Evolutionary conservation across 257 asterid species (phyloP).

Genomic region (Solanum microdontum): DNA sequence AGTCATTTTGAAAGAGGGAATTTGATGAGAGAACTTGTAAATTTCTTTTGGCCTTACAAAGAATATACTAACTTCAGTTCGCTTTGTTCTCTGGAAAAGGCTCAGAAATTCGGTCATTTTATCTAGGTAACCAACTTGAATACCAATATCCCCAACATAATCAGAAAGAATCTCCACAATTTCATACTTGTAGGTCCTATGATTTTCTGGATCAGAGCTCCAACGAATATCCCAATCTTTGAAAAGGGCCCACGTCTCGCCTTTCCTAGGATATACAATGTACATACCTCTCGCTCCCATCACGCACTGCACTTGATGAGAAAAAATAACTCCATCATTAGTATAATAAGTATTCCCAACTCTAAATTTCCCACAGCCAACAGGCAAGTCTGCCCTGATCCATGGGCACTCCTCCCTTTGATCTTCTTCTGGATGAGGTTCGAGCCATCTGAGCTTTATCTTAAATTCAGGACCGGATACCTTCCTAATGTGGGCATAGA

Average conservation of each 20-base stretch:
- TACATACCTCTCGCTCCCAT: slow-evolving; percentile 29
- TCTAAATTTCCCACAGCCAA: slow-evolving; percentile 52
- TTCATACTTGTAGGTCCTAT: slow-evolving; percentile 31
- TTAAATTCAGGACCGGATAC: slow-evolving; percentile 2
- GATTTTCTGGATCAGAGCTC: slow-evolving; percentile 27
- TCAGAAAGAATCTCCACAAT: slow-evolving; percentile 53
- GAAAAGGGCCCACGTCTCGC: slow-evolving; percentile 72
- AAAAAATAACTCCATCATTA: slow-evolving; percentile 16
- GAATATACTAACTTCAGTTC: slow-evolving; percentile 1
- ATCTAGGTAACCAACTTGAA: slow-evolving; percentile 36
- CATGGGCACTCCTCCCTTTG: slow-evolving; percentile 4
- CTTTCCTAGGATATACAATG: slow-evolving; percentile 43
- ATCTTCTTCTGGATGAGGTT: not conserved
- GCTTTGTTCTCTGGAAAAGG: slow-evolving; percentile 25
- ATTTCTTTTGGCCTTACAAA: slow-evolving; percentile 25
- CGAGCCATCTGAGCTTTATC: not conserved
- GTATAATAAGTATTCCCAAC: slow-evolving; percentile 13
- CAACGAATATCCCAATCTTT: slow-evolving; percentile 51
- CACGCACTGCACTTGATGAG: slow-evolving; percentile 28
- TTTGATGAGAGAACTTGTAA: slow-evolving; percentile 44
- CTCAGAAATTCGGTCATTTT: slow-evolving; percentile 50
- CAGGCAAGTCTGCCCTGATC: slow-evolving; percentile 29
- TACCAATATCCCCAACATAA: slow-evolving; percentile 28
- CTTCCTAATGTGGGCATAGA: slow-evolving; percentile 44
- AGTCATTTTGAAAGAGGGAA: slow-evolving; percentile 38